Base-by-base conservation (phyloP, 306 rosid species). In the Psophocarpus tetragonolobus region DNA sequence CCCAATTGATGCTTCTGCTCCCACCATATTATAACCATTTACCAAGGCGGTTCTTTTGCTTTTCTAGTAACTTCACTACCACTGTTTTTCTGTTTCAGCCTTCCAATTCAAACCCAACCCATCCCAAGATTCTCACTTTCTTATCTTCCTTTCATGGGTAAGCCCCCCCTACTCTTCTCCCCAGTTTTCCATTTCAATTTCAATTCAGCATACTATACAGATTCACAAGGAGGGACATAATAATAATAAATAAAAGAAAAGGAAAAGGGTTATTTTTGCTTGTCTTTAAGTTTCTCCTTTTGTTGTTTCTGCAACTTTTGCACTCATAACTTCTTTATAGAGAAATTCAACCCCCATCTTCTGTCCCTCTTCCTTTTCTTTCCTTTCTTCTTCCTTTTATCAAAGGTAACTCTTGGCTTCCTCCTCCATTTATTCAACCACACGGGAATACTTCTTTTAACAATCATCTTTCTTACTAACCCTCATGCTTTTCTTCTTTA, bases 381-480 rank as follows among this genome's bases (percentile, higher is more conserved):
- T 10, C 18, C 29, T 5, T 15, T 23, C 29, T 21, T 15, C 5
- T 54, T 24, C 54, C 83, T 85, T 79, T 81, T 73, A 76, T 51
- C 85, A 64, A 78, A 86, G 90, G 91, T 68, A 69, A 80, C 78
- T 68, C 80, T 60, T 53, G 18, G 83, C 69, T 57, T 20, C 82
- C 79, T 53, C 74, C n/a, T 30, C 67, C 82, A 33, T 60, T 85
- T 89, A 83, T 81, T 88, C 91, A 84, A 84, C 89, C 92, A 80
- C 97, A 93, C 98, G 93, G 39, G 93, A 95, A 88, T 86, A 82
- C 97, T 84, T 71, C 88, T 88, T 89, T 86, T 82, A 73, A 79
- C 85, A 80, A 88, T 62, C 60, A 63, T 83, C 88, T 87, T 79
- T 85, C 86, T 70, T 69, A 42, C 82, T 66, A 41, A 58, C 38